phyloP scores from a whole-genome alignment of 148 eudicot species.

The Vaccinium darrowii region DNA sequence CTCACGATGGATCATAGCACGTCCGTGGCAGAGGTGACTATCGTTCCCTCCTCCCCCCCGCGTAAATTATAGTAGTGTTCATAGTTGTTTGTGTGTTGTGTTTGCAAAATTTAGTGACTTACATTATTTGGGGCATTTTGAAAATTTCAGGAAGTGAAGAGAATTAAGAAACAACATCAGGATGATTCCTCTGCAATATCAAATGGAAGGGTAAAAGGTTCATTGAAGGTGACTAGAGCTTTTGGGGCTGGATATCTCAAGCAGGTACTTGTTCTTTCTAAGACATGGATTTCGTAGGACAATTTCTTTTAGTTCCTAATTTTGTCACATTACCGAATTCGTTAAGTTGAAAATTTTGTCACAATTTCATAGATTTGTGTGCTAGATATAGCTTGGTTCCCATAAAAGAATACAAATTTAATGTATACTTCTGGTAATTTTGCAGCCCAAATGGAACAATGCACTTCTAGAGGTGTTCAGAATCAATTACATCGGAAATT shows the following conservation, averaged over 20 bases:
- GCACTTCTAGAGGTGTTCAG: constrained; percentile 81
- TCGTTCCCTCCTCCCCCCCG: no score
- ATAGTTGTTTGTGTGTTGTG: not conserved
- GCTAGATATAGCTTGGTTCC: no score
- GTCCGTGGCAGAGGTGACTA: constrained; percentile 48
- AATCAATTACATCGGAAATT: constrained; percentile 67
- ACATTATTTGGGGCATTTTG: not conserved
- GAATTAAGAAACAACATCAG: constrained; percentile 48
- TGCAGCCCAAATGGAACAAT: constrained; percentile 77
- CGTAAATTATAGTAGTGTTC: not conserved
- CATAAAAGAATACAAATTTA: not conserved
- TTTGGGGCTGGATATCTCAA: constrained; percentile 78
- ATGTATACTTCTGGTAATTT: not conserved
- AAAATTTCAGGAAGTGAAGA: constrained; percentile 48
- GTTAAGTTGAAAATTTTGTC: no score
- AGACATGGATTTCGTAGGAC: not conserved
- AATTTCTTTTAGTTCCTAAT: not conserved
- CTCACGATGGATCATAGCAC: constrained; percentile 62
- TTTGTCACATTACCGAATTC: not conserved
- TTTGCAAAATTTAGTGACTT: not conserved
- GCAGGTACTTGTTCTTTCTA: constrained; percentile 32
- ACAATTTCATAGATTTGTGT: no score
- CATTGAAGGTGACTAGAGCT: constrained; percentile 70
- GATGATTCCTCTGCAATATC: constrained; percentile 48
- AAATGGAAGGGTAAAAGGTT: constrained; percentile 61